Evolutionary conservation across 2,329 filamentous ascomycete genomes (phyloP).

Genomic region (Penicillium hesseltinei): DNA sequence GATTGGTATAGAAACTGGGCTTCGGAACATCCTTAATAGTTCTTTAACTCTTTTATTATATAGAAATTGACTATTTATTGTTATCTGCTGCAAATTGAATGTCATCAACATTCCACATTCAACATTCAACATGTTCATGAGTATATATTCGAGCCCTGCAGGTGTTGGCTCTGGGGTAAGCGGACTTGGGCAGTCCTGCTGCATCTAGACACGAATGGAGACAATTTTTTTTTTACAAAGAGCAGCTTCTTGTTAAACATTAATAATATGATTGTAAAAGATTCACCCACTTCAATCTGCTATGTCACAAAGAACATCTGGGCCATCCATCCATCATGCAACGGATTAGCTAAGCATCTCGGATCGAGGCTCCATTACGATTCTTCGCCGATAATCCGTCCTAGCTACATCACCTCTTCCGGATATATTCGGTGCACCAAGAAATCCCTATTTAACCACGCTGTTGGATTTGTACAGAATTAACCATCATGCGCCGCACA

Average conservation of each 20-base stretch:
- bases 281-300: background rate
- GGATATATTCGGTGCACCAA: conserved; percentile 13
- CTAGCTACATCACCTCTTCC: conserved; percentile 14
- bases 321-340: conserved; percentile 1
- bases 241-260: background rate
- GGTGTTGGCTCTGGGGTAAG: conserved; percentile 10
- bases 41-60: background rate
- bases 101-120: too few relatives aligned
- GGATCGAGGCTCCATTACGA: conserved; percentile 23
- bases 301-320: background rate
- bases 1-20: conserved; percentile 87
- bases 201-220: background rate
- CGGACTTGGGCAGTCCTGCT: background rate
- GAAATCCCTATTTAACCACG: background rate
- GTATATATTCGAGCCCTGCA: conserved; percentile 9
- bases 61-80: background rate
- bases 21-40: conserved; percentile 44
- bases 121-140: background rate
- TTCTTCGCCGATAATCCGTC: conserved; percentile 17
- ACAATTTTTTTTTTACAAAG: background rate
- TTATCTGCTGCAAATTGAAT: background rate
- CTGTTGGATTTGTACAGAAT: conserved; percentile 4
- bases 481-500: conserved; percentile 40
- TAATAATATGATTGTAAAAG: background rate
- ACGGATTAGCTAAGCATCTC: conserved; percentile 33